Evolutionary conservation across 2,329 filamentous ascomycete genomes (phyloP).

Genomic region (Verticillium nubilum): DNA sequence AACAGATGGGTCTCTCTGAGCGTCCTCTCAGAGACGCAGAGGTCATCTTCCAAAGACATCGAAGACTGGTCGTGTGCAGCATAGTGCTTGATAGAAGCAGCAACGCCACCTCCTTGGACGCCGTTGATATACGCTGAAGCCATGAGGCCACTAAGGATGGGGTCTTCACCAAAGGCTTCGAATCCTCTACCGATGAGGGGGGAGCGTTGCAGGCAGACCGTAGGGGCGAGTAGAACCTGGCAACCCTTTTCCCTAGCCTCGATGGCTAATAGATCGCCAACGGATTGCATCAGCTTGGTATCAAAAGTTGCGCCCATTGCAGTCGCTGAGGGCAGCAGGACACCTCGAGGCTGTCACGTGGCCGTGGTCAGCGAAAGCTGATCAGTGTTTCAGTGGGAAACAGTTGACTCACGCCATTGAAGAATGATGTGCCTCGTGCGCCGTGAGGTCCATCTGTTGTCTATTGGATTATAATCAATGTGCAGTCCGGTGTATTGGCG

Average conservation of each 20-base stretch:
- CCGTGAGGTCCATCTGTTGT: constrained; percentile 1
- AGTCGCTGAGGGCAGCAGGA: constrained; percentile 13
- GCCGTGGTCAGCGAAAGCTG: constrained; percentile 41
- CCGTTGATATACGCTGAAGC: constrained; percentile 23
- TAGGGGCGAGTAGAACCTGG: constrained; percentile 54
- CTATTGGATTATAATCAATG: neutral
- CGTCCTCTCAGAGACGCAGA: constrained; percentile 44
- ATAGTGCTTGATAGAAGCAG: constrained; percentile 28
- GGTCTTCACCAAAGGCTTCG: constrained; percentile 56
- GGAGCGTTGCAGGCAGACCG: constrained; percentile 57
- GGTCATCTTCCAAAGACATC: constrained; percentile 38
- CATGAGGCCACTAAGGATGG: constrained; percentile 19
- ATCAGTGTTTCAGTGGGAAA: neutral
- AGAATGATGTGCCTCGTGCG: constrained; percentile 22
- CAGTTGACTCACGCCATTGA: neutral
- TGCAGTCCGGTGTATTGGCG: neutral
- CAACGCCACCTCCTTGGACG: constrained; percentile 23
- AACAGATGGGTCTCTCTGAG: constrained; percentile 60
- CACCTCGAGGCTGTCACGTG: neutral
- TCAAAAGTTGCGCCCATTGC: constrained; percentile 31
- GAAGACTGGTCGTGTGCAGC: constrained; percentile 44
- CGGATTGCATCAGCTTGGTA: constrained; percentile 15
- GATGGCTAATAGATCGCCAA: constrained; percentile 6
- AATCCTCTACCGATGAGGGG: constrained; percentile 60
- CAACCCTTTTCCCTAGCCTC: constrained; percentile 40